Evolutionary conservation across 768 basidiomycete genomes (phyloP).

Genomic region (Rhizopogon rudus): DNA sequence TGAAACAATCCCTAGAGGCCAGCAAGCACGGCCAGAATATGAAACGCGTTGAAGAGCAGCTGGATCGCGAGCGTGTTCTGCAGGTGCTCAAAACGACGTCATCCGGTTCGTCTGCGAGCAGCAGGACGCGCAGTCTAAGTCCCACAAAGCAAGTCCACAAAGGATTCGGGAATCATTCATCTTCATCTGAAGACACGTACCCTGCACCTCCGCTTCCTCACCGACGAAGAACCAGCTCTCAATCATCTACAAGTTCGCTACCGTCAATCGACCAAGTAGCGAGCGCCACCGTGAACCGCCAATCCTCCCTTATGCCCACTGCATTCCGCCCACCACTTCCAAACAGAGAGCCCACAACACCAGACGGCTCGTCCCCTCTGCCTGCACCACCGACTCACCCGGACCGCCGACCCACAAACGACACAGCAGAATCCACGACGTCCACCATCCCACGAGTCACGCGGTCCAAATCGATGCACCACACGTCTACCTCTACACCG

Average conservation of each 20-base stretch:
- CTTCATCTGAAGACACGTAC: constrained; percentile 16
- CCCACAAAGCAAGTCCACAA: constrained; percentile 19
- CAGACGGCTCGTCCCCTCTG: constrained; percentile 26
- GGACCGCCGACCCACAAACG: constrained; percentile 36
- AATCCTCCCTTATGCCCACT: constrained; percentile 1
- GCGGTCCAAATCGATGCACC: constrained; percentile 54
- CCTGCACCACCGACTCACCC: constrained; percentile 53
- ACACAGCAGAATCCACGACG: constrained; percentile 17
- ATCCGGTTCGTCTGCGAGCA: constrained; percentile 15
- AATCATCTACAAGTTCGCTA: constrained; percentile 28
- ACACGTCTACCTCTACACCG: constrained; percentile 32
- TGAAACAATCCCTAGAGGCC: constrained; percentile 70
- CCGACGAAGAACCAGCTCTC: constrained; percentile 28
- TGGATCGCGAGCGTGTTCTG: constrained; percentile 66
- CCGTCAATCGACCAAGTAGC: constrained; percentile 40
- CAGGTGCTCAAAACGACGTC: constrained; percentile 67
- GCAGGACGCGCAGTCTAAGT: constrained; percentile 26
- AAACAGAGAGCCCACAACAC: constrained; percentile 18
- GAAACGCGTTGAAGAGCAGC: constrained; percentile 62
- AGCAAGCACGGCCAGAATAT: constrained; percentile 65
- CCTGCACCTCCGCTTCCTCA: constrained; percentile 31
- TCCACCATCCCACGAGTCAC: constrained; percentile 35
- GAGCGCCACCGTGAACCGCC: constrained; percentile 23
- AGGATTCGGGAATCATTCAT: not conserved
- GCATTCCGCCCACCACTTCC: constrained; percentile 20